A percentile compares a stretch with the other conserved stretches of the same genome.
Evolutionary conservation across 2,329 filamentous ascomycete species (phyloP).

Genomic region (Emmonsiellopsis sp.): DNA sequence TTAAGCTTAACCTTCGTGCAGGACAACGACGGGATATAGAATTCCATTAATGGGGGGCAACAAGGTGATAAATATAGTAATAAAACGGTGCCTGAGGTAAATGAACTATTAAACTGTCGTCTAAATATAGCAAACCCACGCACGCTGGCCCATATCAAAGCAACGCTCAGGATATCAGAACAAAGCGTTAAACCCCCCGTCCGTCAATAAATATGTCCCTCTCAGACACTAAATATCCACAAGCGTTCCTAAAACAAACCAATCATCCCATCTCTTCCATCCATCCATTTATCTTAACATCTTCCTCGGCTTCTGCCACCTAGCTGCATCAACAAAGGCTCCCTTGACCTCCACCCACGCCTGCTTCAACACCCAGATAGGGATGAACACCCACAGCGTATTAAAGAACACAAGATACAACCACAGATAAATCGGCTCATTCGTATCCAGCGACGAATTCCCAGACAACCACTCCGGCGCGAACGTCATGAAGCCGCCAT

Average conservation of each 20-base stretch:
- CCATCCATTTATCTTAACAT: not conserved
- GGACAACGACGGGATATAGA: no score
- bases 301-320: constrained; percentile 1
- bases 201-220: not conserved
- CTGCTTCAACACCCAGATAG: constrained; percentile 48
- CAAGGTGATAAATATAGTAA: no score
- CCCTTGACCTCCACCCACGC: constrained; percentile 36
- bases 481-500: constrained; percentile 57
- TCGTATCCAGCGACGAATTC: constrained; percentile 46
- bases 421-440: constrained; percentile 54
- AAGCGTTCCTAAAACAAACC: not conserved
- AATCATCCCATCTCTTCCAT: not conserved
- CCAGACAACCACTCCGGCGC: constrained; percentile 55
- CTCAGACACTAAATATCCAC: not conserved
- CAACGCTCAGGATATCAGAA: no score
- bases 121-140: no score
- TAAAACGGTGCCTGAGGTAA: no score
- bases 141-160: no score
- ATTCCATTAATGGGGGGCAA: no score
- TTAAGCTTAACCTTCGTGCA: not conserved
- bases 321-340: constrained; percentile 25
- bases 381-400: constrained; percentile 51
- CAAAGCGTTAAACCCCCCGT: no score
- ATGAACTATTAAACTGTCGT: no score
- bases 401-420: constrained; percentile 58